These are phyloP conservation scores for Agapanthus africanus DNA, from an alignment of 106 monocot genomes.

Conservation along the genomic window DNA sequence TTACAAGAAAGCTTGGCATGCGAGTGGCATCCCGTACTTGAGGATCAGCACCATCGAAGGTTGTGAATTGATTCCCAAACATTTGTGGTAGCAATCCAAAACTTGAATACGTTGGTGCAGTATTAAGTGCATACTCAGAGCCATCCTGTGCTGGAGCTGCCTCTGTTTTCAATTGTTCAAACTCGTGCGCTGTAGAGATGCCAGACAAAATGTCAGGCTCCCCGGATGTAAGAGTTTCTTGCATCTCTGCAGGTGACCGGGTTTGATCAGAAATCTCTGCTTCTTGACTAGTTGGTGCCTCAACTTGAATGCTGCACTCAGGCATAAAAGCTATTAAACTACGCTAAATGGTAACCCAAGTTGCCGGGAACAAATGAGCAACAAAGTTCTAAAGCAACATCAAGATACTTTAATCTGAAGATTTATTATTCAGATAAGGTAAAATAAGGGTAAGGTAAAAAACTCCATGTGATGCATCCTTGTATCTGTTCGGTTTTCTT, in stretches of 20 bases:
- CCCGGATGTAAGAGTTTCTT: slow-evolving; percentile 27
- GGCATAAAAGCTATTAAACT: too few species aligned
- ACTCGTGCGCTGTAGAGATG: slow-evolving; percentile 17
- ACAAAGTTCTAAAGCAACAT: too few species aligned
- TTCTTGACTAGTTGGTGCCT: slow-evolving; percentile 20
- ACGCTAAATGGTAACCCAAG: too few species aligned
- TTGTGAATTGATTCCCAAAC: slow-evolving; percentile 39
- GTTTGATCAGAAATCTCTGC: slow-evolving; percentile 3
- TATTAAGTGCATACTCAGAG: slow-evolving; percentile 32
- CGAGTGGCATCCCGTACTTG: slow-evolving; percentile 41
- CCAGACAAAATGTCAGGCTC: slow-evolving; percentile 20
- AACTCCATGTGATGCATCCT: too few species aligned
- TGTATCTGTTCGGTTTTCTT: too few species aligned
- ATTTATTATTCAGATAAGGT: too few species aligned
- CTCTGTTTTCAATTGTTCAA: slow-evolving; percentile 33
- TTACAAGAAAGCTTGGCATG: slow-evolving; percentile 56
- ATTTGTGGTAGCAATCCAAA: slow-evolving; percentile 53
- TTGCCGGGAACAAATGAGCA: too few species aligned
- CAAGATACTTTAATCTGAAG: too few species aligned
- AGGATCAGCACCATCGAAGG: slow-evolving; percentile 41
- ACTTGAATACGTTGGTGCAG: slow-evolving; percentile 46
- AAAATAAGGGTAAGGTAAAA: too few species aligned
- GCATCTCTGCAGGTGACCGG: slow-evolving; percentile 12
- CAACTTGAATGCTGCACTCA: slow-evolving; percentile 36
- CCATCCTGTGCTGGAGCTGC: too few species aligned